Evolutionary conservation across 208 protist genomes (phyloP).

Genomic region (Trypanosoma congolense): DNA sequence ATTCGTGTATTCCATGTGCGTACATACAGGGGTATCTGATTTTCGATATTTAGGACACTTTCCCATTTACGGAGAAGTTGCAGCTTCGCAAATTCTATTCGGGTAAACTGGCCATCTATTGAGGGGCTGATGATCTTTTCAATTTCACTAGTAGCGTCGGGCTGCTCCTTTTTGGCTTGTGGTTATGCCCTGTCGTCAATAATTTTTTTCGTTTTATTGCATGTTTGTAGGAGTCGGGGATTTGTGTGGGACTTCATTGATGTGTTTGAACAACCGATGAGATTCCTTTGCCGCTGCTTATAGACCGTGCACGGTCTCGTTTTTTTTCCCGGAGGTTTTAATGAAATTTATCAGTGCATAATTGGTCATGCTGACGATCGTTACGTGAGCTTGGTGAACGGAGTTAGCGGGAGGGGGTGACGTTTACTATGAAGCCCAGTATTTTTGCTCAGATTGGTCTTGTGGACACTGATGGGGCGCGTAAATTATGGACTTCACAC

Average conservation of each 20-base stretch:
- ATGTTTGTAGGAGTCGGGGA: conserved; percentile 7
- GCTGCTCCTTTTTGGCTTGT: too few relatives aligned
- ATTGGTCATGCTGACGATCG: conserved; percentile 48
- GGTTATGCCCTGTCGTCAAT: too few relatives aligned
- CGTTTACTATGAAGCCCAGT: conserved; percentile 63
- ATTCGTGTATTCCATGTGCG: too few relatives aligned
- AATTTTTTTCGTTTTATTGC: conserved; percentile 8
- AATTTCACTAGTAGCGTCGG: too few relatives aligned
- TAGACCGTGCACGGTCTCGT: conserved; percentile 25
- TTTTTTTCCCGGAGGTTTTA: conserved; percentile 44
- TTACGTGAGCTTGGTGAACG: conserved; percentile 55
- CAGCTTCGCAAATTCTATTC: too few relatives aligned
- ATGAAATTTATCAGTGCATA: conserved; percentile 36
- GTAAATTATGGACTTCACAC: conserved; percentile 68
- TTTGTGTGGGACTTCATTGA: conserved; percentile 29
- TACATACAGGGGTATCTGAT: too few relatives aligned
- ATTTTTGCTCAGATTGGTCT: conserved; percentile 78
- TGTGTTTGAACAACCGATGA: conserved; percentile 43
- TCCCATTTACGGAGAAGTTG: too few relatives aligned
- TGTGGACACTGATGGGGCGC: conserved; percentile 61
- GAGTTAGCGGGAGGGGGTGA: conserved; percentile 47
- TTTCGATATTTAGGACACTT: too few relatives aligned
- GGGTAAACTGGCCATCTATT: too few relatives aligned
- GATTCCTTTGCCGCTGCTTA: conserved; percentile 53
- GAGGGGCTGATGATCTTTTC: too few relatives aligned